Percentiles rank a stretch among this genome's conserved stretches.
Evolutionary conservation across 768 basidiomycete species (phyloP).

Genomic region (Coprinellus micaceus): DNA sequence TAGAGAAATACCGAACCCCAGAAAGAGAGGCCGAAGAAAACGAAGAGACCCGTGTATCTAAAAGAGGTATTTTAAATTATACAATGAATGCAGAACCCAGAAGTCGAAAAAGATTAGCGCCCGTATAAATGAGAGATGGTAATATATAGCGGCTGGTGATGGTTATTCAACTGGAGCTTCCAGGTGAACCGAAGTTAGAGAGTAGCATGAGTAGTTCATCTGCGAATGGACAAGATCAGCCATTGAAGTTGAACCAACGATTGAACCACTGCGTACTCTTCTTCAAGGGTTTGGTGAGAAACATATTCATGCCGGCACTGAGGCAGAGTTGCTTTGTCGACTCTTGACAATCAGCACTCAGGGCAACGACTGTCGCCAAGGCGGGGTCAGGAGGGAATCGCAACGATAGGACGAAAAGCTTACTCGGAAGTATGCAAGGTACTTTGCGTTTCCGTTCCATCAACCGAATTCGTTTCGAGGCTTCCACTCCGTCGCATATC

Average conservation of each 20-base stretch:
- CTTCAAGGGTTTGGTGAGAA: conserved; percentile 69
- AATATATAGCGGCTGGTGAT: too few relatives aligned
- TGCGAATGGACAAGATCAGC: conserved; percentile 20
- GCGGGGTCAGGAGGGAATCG: background rate
- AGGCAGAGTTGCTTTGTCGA: conserved; percentile 72
- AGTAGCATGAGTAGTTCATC: conserved; percentile 53
- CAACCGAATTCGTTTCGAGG: conserved; percentile 58
- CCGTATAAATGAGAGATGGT: too few relatives aligned
- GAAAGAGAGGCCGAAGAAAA: too few relatives aligned
- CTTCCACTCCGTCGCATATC: conserved; percentile 73
- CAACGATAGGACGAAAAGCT: conserved; percentile 14
- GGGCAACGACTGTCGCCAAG: conserved; percentile 50
- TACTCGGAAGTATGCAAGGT: conserved; percentile 52
- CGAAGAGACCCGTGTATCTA: too few relatives aligned
- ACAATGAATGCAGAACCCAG: too few relatives aligned
- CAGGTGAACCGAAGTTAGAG: conserved; percentile 43
- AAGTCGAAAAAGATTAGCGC: too few relatives aligned
- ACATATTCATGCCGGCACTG: conserved; percentile 77
- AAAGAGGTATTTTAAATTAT: too few relatives aligned
- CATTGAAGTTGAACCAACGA: background rate
- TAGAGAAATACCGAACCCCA: too few relatives aligned
- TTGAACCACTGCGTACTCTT: conserved; percentile 37
- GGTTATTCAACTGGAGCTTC: too few relatives aligned
- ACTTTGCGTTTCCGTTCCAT: conserved; percentile 57
- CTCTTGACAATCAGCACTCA: conserved; percentile 76